These are phyloP conservation scores for Verticillium zaregamsianum DNA, from an alignment of 2,329 filamentous ascomycete genomes.

Conservation along the genomic window DNA sequence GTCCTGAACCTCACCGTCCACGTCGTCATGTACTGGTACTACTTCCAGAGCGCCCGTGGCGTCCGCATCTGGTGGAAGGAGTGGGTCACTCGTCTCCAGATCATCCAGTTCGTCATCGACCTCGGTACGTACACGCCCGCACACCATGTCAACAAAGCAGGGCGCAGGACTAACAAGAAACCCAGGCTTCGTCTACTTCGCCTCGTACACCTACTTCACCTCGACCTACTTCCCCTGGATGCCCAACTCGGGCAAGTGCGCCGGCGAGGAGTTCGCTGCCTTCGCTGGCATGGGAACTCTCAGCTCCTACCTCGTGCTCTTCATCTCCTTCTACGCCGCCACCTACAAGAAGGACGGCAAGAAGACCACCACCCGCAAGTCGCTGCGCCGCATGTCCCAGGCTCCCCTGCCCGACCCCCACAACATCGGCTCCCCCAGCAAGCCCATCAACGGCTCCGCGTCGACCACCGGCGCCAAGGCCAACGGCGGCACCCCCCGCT, in stretches of 20 bases:
- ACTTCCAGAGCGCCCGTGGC: conserved; percentile 97
- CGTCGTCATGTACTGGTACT: conserved; percentile 99
- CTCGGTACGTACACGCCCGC: conserved; percentile 60
- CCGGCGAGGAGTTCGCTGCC: conserved; percentile 94
- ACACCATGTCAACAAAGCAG: not conserved
- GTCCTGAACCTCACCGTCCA: conserved; percentile 89
- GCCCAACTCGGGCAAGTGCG: conserved; percentile 81
- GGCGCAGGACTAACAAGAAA: not conserved
- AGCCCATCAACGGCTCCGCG: conserved; percentile 49
- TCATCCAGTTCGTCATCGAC: conserved; percentile 95
- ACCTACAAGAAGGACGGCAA: conserved; percentile 90
- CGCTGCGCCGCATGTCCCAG: conserved; percentile 61
- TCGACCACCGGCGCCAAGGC: conserved; percentile 50
- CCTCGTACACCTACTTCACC: conserved; percentile 97
- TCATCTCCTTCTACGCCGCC: conserved; percentile 98
- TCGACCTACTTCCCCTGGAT: conserved; percentile 83
- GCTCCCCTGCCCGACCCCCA: conserved; percentile 77
- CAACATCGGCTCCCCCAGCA: conserved; percentile 43
- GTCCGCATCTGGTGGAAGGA: conserved; percentile 99
- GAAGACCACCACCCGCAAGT: conserved; percentile 67
- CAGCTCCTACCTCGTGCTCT: conserved; percentile 92
- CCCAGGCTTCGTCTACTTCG: conserved; percentile 95
- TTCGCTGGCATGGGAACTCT: conserved; percentile 89
- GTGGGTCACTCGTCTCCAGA: conserved; percentile 97
- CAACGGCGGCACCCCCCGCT: conserved; percentile 60